These are phyloP conservation scores for Pythium oligandrum DNA, from an alignment of 352 stramenopile species.

Conservation along the genomic window DNA sequence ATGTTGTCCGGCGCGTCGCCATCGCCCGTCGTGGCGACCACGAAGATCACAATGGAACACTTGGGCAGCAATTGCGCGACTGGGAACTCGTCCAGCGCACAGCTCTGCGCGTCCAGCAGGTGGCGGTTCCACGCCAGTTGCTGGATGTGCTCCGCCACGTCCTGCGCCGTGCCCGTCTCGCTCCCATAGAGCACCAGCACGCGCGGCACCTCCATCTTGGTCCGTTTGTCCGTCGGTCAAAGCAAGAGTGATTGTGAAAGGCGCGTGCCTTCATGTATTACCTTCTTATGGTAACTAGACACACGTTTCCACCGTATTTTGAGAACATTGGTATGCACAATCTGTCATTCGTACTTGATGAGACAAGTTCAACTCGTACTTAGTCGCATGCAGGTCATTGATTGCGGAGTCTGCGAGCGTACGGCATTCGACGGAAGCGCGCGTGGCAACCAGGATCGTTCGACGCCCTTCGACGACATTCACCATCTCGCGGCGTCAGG, in stretches of 20 bases:
- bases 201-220: slow-evolving; percentile 15
- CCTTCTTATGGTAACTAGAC: too few relatives aligned
- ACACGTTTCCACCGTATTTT: too few relatives aligned
- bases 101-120: slow-evolving; percentile 45
- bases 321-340: too few relatives aligned
- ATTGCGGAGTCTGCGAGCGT: slow-evolving; percentile 23
- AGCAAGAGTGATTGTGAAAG: too few relatives aligned
- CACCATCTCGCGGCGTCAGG: too few relatives aligned
- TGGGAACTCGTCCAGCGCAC: slow-evolving; percentile 67
- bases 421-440: slow-evolving; percentile 5
- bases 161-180: slow-evolving; percentile 86
- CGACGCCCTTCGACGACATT: too few relatives aligned
- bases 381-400: too few relatives aligned
- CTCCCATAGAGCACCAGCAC: slow-evolving; percentile 88
- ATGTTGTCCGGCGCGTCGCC: slow-evolving; percentile 91
- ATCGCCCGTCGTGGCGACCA: slow-evolving; percentile 90
- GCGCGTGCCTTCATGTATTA: too few relatives aligned
- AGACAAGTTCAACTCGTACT: too few relatives aligned
- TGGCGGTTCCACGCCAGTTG: slow-evolving; percentile 55
- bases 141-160: slow-evolving; percentile 79
- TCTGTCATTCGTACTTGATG: too few relatives aligned
- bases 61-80: slow-evolving; percentile 41
- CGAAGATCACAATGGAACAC: slow-evolving; percentile 78
- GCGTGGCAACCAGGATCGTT: too few relatives aligned
- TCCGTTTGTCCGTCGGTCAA: too few relatives aligned